These are phyloP conservation scores for Candida pseudoglaebosa DNA, from an alignment of 805 yeast species.

Conservation along the genomic window DNA sequence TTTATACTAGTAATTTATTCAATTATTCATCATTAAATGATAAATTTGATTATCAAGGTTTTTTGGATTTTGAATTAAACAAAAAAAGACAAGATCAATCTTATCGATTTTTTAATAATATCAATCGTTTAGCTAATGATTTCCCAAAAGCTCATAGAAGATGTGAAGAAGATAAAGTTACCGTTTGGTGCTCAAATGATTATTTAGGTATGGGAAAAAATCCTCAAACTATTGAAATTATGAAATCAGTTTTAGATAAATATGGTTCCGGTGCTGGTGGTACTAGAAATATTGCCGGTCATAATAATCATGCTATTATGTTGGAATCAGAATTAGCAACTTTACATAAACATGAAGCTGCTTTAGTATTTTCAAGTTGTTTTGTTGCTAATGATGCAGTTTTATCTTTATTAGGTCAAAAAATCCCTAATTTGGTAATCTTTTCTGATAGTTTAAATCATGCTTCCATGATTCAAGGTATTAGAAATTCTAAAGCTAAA, in stretches of 20 bases:
- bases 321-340: slow-evolving; percentile 86
- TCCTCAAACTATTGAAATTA: slow-evolving; percentile 63
- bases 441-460: slow-evolving; percentile 93
- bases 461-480: slow-evolving; percentile 97
- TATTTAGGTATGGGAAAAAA: slow-evolving; percentile 93
- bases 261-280: slow-evolving; percentile 99
- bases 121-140: slow-evolving; percentile 90
- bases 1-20: slow-evolving; percentile 25
- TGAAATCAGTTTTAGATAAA: slow-evolving; percentile 75
- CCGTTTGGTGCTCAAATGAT: slow-evolving; percentile 99
- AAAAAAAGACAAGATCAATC: slow-evolving; percentile 85
- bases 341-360: slow-evolving; percentile 91
- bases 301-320: slow-evolving; percentile 81
- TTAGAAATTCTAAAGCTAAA: slow-evolving; percentile 80
- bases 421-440: slow-evolving; percentile 82
- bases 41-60: slow-evolving; percentile 67
- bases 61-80: slow-evolving; percentile 60
- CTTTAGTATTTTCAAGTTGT: slow-evolving; percentile 92
- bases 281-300: slow-evolving; percentile 98
- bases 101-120: slow-evolving; percentile 94
- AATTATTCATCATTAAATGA: slow-evolving; percentile 33
- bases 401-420: slow-evolving; percentile 84
- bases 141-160: slow-evolving; percentile 91
- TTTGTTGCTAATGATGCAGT: slow-evolving; percentile 97
- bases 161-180: slow-evolving; percentile 73